Conservation (phyloP, 495 filamentous ascomycete species). For the Neurospora sp. region DNA sequence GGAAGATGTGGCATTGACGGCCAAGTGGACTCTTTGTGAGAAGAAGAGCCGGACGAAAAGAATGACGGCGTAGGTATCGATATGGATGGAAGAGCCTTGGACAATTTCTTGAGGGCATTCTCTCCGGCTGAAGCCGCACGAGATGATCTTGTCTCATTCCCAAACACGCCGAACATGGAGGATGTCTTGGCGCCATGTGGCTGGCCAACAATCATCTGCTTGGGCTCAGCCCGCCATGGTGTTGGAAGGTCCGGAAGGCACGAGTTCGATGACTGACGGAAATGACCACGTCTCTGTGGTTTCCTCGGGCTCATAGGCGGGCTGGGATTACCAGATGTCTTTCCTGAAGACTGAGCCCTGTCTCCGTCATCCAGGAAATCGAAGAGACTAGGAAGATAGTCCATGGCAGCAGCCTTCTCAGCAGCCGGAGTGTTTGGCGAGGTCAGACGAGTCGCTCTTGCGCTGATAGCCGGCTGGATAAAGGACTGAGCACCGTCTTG, state of each 20-base stretch:
- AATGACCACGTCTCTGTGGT: neutral
- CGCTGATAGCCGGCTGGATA: conserved; percentile 69
- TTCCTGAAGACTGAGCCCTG: neutral
- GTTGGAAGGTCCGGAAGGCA: conserved; percentile 28
- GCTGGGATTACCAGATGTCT: neutral
- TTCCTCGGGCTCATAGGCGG: conserved; percentile 8
- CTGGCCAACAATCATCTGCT: conserved; percentile 29
- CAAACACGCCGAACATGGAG: conserved; percentile 29
- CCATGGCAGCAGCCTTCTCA: conserved; percentile 64
- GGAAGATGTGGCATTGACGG: neutral
- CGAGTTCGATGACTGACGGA: conserved; percentile 6
- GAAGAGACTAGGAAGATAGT: conserved; percentile 45
- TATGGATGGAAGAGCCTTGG: conserved; percentile 43
- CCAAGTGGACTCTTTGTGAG: conserved; percentile 12
- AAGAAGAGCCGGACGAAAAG: conserved; percentile 26
- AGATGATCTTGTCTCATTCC: conserved; percentile 19
- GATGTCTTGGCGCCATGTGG: conserved; percentile 19
- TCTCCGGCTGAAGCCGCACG: conserved; percentile 33
- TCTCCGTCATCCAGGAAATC: conserved; percentile 19
- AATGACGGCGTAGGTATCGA: conserved; percentile 43
- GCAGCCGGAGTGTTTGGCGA: conserved; percentile 61
- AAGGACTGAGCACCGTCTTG: conserved; percentile 52
- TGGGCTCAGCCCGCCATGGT: conserved; percentile 43
- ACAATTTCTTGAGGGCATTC: conserved; percentile 36
- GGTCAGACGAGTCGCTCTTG: conserved; percentile 59